phyloP scores from a whole-genome alignment of 768 basidiomycete species.

The Fibroporia radiculosa region DNA sequence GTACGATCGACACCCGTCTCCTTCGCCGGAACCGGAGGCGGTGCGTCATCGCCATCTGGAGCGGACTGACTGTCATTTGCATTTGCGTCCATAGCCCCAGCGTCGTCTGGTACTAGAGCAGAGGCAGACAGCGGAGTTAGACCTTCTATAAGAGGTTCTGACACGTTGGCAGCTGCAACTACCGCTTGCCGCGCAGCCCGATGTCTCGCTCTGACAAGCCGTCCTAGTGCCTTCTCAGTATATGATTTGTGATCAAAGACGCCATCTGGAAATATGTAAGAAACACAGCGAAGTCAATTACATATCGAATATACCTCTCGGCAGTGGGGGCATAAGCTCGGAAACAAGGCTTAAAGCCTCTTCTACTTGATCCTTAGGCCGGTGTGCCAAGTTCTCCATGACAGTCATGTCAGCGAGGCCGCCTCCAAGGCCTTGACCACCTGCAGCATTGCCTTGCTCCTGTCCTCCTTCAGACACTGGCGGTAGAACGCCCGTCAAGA shows the following conservation, averaged over 20 bases:
- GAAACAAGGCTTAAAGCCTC: slow-evolving; percentile 85
- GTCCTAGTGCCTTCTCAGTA: slow-evolving; percentile 75
- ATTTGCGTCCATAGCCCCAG: slow-evolving; percentile 2
- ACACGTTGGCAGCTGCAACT: slow-evolving; percentile 28
- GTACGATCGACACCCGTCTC: slow-evolving; percentile 49
- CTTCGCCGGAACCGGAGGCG: slow-evolving; percentile 15
- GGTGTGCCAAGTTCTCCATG: slow-evolving; percentile 93
- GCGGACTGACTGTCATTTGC: slow-evolving; percentile 6
- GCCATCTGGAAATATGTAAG: slow-evolving; percentile 50
- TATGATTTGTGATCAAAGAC: slow-evolving; percentile 91
- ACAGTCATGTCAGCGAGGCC: slow-evolving; percentile 95
- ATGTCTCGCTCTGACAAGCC: slow-evolving; percentile 73
- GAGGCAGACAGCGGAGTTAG: slow-evolving; percentile 15
- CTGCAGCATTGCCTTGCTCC: slow-evolving; percentile 52
- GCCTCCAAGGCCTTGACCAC: slow-evolving; percentile 77
- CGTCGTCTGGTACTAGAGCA: slow-evolving; percentile 12
- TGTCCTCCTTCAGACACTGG: slow-evolving; percentile 45
- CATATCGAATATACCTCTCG: slow-evolving; percentile 56
- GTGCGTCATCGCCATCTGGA: slow-evolving; percentile 10
- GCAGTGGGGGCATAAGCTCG: slow-evolving; percentile 88
- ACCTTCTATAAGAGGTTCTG: slow-evolving; percentile 5
- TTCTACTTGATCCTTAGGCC: slow-evolving; percentile 96
- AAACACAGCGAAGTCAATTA: background rate
- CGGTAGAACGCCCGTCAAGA: slow-evolving; percentile 89
- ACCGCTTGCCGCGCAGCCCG: slow-evolving; percentile 75